Base-by-base conservation (phyloP, 2,329 filamentous ascomycete genomes). In the Sporothrix euskadiensis region DNA sequence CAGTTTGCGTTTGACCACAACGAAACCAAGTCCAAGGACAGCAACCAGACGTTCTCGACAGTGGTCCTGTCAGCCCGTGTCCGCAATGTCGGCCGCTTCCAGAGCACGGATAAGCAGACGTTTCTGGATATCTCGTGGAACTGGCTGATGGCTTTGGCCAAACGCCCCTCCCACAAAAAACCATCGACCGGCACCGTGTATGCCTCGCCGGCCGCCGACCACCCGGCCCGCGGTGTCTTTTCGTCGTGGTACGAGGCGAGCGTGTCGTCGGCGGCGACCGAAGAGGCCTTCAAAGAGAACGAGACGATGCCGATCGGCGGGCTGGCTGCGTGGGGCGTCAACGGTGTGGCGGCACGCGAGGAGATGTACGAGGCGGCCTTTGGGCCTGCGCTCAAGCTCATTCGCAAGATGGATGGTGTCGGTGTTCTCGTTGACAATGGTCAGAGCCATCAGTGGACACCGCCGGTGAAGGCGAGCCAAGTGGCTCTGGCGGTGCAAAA, bases 221-320 rank as follows among this genome's bases (percentile, higher is more conserved):
- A 74, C 7, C 73, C 74, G 7, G 19, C 9, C 1, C 69, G 73
- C 0, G 79, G 79, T 22, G 65, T 76, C 8, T 75, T 78, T 22
- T 68, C 76, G 0, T 73, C 76, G 22, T 81, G 79, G 80, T 80
- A 80, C 66, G 78, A 81, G 73, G 79, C 77, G 4, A 78, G 78
- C 2, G 74, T 81, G 32, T 61, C 77, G 9, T 81, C 80, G 1
- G 74, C 71, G 1, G 73, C 74, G 22, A 73, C 77, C 2, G 79
- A 81, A 26, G 73, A 73, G 10, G 65, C 77, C 0, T 78, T 80
- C 47, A 49, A 63, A 5, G 75, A 78, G 59, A 81, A 81, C 71
- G 65, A 77, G 49, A 14, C 32, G 4, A 73, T 81, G 41, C 32
- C 49, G 0, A 1, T 77, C 2, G 80, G 80, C 1, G 77, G 76